A percentile compares a stretch with the other conserved stretches of the same genome.
phyloP scores from a whole-genome alignment of 305 asterid species.

The Fraxinus xanthoxyloides region DNA sequence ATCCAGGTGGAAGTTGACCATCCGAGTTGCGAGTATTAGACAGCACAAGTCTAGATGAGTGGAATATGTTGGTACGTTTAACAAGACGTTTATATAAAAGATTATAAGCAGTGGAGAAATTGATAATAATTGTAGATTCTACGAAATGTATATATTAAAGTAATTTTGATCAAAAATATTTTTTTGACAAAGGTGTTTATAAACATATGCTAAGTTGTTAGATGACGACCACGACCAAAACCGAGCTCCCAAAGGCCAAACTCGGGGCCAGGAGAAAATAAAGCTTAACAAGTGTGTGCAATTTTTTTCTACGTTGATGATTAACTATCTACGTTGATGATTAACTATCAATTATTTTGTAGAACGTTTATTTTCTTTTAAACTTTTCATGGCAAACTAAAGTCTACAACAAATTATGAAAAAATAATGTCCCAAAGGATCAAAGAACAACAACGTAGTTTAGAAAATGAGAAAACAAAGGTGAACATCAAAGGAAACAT shows the following conservation, averaged over 20 bases:
- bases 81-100: background rate
- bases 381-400: background rate
- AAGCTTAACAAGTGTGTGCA: background rate
- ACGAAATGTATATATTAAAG: too few relatives aligned
- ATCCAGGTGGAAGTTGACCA: background rate
- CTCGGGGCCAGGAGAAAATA: background rate
- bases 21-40: background rate
- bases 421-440: constrained; percentile 8
- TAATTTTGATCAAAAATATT: too few relatives aligned
- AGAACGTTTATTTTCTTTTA: background rate
- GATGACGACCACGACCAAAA: background rate
- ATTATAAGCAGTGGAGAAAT: too few relatives aligned
- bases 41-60: background rate
- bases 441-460: constrained; percentile 31
- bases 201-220: background rate
- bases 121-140: too few relatives aligned
- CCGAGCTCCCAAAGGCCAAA: background rate
- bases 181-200: background rate
- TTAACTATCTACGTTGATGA: background rate
- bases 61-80: background rate
- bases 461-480: constrained; percentile 30
- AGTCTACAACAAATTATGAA: constrained; percentile 28
- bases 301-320: background rate
- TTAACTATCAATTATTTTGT: background rate
- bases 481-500: constrained; percentile 25